Evolutionary conservation across 1,139 yeast species (phyloP), one percentile per base, ranked within the genome.

Genomic region (Suhomyces guaymorum): DNA sequence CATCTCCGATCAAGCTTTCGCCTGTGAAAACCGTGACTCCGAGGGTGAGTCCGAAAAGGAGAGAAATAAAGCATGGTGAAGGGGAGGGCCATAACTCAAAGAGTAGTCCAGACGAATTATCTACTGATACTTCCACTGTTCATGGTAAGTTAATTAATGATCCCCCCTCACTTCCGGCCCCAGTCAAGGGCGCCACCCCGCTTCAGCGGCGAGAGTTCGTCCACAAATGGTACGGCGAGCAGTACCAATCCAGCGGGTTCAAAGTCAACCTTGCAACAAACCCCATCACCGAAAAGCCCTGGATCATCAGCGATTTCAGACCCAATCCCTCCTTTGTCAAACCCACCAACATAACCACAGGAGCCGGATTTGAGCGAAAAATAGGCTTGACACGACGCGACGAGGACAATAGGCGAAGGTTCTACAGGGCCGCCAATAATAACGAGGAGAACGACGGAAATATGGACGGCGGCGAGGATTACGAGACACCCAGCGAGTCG

Each of bases 241-340:
- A 54, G 35, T 55, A 58, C 26, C 22, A 38, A 7, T 39, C 47
- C 11, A 46, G 50, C 4, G 32, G 32, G 3, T 55, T 54, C 38
- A 48, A 39, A 18, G 53, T 69, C 15, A 51, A 61, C 37, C 48
- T 69, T n/a, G 31, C 24, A 41, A 51, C 15, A 16, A 53, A 54
- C 25, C 58, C 57, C 17, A 41, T 49, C 11, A 44, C 34, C 22
- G 51, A 47, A 25, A 37, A 32, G 16, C 21, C 26, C 20, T 75
- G 80, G 80, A 61, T 63, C 10, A 50, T 66, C 10, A 62, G 63
- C 24, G 82, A 76, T 49, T 76, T 76, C 49, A 60, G 60, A 32
- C 63, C 63, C 3, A 73, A 73, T 39, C 66, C 67, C 3, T 31
- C 39, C 9, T 57, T 54, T 41, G 35, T 32, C 10, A 49, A 46